These are phyloP conservation scores for Lentinula sp. DNA, from an alignment of 768 basidiomycete genomes.

Conservation along the genomic window DNA sequence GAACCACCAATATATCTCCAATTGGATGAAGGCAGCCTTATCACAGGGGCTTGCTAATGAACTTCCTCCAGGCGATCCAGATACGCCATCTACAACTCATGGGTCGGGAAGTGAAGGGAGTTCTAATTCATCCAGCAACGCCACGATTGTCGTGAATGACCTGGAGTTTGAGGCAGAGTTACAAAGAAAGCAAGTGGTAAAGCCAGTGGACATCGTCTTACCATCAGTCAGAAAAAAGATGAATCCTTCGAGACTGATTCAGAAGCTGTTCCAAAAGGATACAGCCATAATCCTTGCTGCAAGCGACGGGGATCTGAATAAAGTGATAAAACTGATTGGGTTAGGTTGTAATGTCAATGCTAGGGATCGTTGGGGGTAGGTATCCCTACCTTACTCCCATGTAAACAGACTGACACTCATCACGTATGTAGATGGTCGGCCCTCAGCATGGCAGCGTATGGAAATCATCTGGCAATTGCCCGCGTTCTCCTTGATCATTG, in stretches of 20 bases:
- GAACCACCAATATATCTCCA: constrained; percentile 10
- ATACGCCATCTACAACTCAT: background rate
- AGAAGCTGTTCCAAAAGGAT: constrained; percentile 12
- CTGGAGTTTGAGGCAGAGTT: background rate
- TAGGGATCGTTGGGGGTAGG: constrained; percentile 3
- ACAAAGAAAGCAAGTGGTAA: background rate
- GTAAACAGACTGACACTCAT: background rate
- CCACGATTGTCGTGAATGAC: background rate
- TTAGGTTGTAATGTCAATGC: constrained; percentile 8
- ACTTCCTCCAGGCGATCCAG: background rate
- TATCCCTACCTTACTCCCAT: background rate
- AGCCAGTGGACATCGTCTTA: background rate
- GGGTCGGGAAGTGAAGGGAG: background rate
- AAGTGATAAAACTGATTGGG: constrained; percentile 9
- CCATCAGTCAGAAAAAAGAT: background rate
- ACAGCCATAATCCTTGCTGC: constrained; percentile 15
- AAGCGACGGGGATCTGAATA: constrained; percentile 12
- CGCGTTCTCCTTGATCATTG: constrained; percentile 12
- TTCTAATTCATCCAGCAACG: background rate
- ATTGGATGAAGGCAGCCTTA: constrained; percentile 11
- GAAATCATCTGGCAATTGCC: constrained; percentile 11
- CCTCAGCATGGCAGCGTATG: constrained; percentile 14
- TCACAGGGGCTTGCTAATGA: constrained; percentile 5
- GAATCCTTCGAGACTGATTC: constrained; percentile 9
- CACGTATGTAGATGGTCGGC: constrained; percentile 12